Percentiles rank a stretch among this genome's conserved stretches.
phyloP scores from a whole-genome alignment of 441 rosid genomes.

The Croton laevigatus region DNA sequence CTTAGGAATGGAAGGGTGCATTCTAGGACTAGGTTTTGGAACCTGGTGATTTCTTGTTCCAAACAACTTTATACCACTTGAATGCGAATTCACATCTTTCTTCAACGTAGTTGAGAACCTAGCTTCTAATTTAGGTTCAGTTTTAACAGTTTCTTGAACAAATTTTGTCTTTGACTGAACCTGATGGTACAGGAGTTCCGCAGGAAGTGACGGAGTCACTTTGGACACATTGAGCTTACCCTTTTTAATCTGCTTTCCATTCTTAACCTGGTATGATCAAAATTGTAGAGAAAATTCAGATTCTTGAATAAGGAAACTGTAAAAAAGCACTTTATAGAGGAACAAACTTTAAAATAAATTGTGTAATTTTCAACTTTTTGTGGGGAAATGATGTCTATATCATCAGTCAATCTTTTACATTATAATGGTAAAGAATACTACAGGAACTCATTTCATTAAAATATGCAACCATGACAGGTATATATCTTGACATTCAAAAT shows the following conservation, averaged over 20 bases:
- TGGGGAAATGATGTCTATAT: background rate
- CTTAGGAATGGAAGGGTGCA: constrained; percentile 23
- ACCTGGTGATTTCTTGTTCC: constrained; percentile 17
- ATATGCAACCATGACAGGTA: background rate
- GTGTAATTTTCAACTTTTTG: background rate
- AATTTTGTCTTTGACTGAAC: constrained; percentile 26
- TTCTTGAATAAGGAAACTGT: background rate
- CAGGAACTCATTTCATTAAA: background rate
- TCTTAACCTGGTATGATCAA: constrained; percentile 38
- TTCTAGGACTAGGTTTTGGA: constrained; percentile 25
- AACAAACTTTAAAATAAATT: constrained; percentile 1
- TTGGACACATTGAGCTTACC: constrained; percentile 31
- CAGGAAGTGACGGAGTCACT: constrained; percentile 35
- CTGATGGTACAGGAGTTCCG: constrained; percentile 25
- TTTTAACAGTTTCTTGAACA: constrained; percentile 18
- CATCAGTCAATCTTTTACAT: background rate
- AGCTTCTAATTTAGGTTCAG: constrained; percentile 23
- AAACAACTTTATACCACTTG: constrained; percentile 16
- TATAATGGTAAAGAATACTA: background rate
- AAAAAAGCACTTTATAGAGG: background rate
- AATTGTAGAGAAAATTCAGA: constrained; percentile 6
- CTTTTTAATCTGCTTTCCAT: constrained; percentile 34
- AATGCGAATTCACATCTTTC: constrained; percentile 28
- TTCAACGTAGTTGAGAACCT: constrained; percentile 17
- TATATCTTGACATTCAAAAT: background rate